A percentile compares a stretch with the other conserved stretches of the same genome.
Evolutionary conservation across 345 rosid species (phyloP).

Genomic region (Atalantia buxifolia): DNA sequence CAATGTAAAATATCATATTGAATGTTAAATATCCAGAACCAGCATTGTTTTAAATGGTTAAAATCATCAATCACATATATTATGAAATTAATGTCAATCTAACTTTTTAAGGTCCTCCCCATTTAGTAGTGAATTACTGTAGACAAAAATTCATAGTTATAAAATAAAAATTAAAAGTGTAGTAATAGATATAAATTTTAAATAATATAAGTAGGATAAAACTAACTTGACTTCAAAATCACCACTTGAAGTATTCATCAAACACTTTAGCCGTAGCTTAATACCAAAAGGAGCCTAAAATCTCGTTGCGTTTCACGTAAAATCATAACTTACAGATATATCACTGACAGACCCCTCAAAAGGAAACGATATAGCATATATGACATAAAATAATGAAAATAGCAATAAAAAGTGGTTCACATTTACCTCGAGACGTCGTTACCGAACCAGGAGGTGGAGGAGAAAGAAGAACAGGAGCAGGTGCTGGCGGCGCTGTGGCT

Average conservation of each 20-base stretch:
- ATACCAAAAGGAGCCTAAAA: no score
- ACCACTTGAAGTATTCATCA: no score
- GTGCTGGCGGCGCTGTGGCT: not conserved
- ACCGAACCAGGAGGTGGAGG: conserved; percentile 15
- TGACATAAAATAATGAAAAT: not conserved
- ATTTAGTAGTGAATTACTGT: no score
- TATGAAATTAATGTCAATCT: not conserved
- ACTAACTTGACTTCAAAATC: no score
- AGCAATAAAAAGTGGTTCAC: no score
- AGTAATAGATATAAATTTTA: no score
- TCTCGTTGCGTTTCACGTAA: not conserved
- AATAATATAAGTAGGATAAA: no score
- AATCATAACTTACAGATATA: not conserved
- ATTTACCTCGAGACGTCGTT: conserved; percentile 17
- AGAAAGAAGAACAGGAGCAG: conserved; percentile 4
- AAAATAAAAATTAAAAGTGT: no score
- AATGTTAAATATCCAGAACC: not conserved
- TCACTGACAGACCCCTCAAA: not conserved
- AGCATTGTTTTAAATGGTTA: not conserved
- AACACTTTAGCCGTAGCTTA: no score
- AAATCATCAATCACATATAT: not conserved
- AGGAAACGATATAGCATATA: not conserved
- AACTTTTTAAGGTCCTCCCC: no score
- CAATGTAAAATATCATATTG: not conserved
- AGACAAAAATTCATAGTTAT: no score